phyloP scores from a whole-genome alignment of 73 alveolate species.

The Tetrahymena malaccensis region DNA sequence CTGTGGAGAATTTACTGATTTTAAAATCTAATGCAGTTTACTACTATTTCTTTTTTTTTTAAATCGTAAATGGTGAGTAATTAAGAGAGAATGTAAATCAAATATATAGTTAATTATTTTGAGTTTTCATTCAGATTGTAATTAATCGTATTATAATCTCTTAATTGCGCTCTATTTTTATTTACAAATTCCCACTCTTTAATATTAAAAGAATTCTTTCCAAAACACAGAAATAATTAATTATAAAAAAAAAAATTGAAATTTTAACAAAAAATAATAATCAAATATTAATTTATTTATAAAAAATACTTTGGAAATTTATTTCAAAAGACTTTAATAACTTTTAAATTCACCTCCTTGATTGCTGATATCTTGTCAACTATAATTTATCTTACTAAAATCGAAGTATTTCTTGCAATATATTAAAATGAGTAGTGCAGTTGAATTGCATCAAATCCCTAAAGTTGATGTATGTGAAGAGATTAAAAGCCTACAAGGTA shows the following conservation, averaged over 20 bases:
- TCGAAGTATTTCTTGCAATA: too few relatives aligned
- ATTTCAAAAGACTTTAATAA: too few relatives aligned
- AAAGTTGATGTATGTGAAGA: neutral
- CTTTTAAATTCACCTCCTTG: too few relatives aligned
- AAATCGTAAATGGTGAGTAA: neutral
- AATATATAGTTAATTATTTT: too few relatives aligned
- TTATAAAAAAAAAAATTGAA: too few relatives aligned
- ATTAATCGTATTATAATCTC: neutral
- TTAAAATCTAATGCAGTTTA: too few relatives aligned
- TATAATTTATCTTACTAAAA: neutral
- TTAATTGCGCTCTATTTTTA: neutral
- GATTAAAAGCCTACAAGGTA: neutral
- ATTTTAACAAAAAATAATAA: too few relatives aligned
- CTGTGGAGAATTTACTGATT: too few relatives aligned
- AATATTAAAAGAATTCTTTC: neutral
- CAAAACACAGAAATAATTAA: neutral
- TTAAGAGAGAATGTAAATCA: neutral
- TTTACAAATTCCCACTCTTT: neutral
- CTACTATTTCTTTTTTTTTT: neutral
- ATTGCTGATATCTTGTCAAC: too few relatives aligned
- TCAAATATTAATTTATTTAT: too few relatives aligned
- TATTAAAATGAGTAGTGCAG: neutral
- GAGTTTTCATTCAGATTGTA: neutral
- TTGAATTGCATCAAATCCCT: neutral
- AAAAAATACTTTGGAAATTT: too few relatives aligned